Evolutionary conservation across 2,329 filamentous ascomycete genomes (phyloP), one percentile per base, ranked within the genome.

Genomic region (Zymoseptoria tritici): DNA sequence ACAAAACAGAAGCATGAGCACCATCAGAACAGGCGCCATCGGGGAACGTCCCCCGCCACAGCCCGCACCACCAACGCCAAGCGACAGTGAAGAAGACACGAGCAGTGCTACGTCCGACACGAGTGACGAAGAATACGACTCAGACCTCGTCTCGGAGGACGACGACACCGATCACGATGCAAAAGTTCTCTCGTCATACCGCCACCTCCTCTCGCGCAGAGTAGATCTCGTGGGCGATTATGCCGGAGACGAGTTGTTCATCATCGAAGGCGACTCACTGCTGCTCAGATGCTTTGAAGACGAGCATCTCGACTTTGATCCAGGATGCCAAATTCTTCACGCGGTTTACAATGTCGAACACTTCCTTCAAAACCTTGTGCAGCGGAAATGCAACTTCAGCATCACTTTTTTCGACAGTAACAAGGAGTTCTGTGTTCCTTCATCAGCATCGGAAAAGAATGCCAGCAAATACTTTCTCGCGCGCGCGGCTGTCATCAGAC

Each of bases 181-280:
- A 16, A 56, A 58, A 50, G 52, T 66, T 21, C 49, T 63, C 16
- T 57, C 58, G 13, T 51, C 56, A 73, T 82, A 81, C 67, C 75
- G 73, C 60, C 68, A 66, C 11, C 71, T 79, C 3, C 65, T 72
- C 11, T 76, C 79, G 6, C 73, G 79, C 57, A 74, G 74, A 55
- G 79, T 89, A 26, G 86, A 90, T 65, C 80, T 91, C 2, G 83
- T 91, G 3, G 87, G 88, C 49, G 89, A 91, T 69, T 91, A 89
- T 73, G 87, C 86, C 3, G 88, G 89, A 21, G 84, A 83, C 61
- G 88, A 90, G 69, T 78, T 87, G 9, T 91, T 91, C 70, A 76
- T 87, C 21, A 81, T 91, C 29, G 86, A 91, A 64, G 88, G 88
- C 29, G 87, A 92, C 67, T 87, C 87, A 0, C 72, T 91, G n/a